Base-by-base conservation (phyloP, 2,329 filamentous ascomycete genomes). In the Hypoxylon sp. region DNA sequence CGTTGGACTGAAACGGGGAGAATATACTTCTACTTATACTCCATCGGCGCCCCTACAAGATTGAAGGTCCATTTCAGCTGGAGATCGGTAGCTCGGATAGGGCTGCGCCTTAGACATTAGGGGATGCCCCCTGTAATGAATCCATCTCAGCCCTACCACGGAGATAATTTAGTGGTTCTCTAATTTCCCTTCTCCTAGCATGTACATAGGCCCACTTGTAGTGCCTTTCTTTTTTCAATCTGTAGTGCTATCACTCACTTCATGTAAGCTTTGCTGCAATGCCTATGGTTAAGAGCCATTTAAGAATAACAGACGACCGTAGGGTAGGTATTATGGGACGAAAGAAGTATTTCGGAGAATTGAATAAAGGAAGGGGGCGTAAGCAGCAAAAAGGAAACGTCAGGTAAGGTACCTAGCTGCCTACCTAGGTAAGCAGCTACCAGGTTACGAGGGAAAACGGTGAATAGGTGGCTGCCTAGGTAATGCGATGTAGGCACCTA, bases 91-190 rank as follows among this genome's bases (percentile, higher is more conserved):
- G 16, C n/a, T 41, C 8, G 2, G 9, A 19, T 41, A 41, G 37
- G 16, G 37, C 16, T 41, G 16, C 8, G 16, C 8, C 16, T 41
- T 19, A 5, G 9, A 41, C 4, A 9, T 21, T 21, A 41, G 37
- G 37, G 37, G 37, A 41, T 41, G 21, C 37, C 16, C 12, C 32
- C 32, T 5, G 32, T 37, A n/a, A n/a, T 14, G n/a, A 34, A 19
- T 41, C 37, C 37, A 41, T 11, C 16, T 41, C 37, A 41, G 37
- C 37, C 37, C 37, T 41, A 41, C 37, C 37, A 41, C 37, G 37
- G 37, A 41, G 37, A 11, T 41, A 41, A 21, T 21, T 41, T 21
- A 41, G 37, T 21, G 37, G 37, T 21, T 8, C 37, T 41, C 37
- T 41, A 9, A 41, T 41, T 41, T 41, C 37, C 37, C 37, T 21